Percentiles rank a stretch among this genome's conserved stretches.
Evolutionary conservation across 257 asterid genomes (phyloP).

Genomic region (Primulina eburnea): DNA sequence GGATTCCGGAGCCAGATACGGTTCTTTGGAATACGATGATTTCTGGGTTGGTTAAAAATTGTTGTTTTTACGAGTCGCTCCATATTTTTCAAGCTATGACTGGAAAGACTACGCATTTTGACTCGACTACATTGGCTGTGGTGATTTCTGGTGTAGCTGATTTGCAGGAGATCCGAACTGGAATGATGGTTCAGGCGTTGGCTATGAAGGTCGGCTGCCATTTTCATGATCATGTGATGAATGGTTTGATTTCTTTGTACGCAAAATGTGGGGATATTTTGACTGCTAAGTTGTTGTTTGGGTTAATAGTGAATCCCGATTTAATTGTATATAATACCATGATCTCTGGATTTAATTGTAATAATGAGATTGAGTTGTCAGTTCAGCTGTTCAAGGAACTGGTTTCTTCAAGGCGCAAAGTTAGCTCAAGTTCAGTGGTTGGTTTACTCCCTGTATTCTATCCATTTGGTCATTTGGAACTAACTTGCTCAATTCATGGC

Average conservation of each 20-base stretch:
- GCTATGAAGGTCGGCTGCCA: constrained; percentile 64
- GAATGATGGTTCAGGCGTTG: constrained; percentile 71
- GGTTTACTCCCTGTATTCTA: constrained; percentile 71
- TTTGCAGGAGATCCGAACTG: constrained; percentile 64
- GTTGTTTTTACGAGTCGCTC: constrained; percentile 41
- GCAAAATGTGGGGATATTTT: constrained; percentile 71
- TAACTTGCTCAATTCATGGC: constrained; percentile 53
- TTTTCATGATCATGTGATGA: constrained; percentile 60
- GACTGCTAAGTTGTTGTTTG: constrained; percentile 58
- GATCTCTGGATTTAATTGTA: constrained; percentile 64
- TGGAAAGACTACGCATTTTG: constrained; percentile 34
- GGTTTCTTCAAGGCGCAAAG: constrained; percentile 45
- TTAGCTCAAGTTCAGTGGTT: constrained; percentile 66
- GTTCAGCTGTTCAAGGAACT: constrained; percentile 56
- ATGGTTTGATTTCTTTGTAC: constrained; percentile 69
- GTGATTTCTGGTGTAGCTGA: constrained; percentile 66
- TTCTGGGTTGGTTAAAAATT: constrained; percentile 74
- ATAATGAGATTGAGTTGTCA: constrained; percentile 44
- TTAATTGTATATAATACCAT: constrained; percentile 70
- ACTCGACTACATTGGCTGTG: constrained; percentile 72
- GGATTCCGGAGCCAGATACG: constrained; percentile 60
- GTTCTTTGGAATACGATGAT: constrained; percentile 76
- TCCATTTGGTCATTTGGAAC: constrained; percentile 68
- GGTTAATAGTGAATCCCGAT: constrained; percentile 57
- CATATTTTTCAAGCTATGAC: too few relatives aligned